phyloP scores from a whole-genome alignment of 75 land plant genomes.

The Gnetum montanum region DNA sequence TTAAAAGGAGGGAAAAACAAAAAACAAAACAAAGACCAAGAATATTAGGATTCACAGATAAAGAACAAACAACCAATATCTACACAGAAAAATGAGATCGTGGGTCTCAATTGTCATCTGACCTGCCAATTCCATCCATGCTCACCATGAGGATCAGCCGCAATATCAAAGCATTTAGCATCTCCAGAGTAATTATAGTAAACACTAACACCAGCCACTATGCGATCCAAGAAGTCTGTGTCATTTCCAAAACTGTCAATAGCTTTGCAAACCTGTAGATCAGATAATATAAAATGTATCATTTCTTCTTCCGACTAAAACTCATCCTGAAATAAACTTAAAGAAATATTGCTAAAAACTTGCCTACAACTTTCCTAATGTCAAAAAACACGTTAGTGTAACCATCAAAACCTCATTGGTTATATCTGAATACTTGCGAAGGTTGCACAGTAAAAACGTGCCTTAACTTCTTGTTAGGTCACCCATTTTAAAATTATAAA shows the following conservation, averaged over 20 bases:
- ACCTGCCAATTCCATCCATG: conserved; percentile 98
- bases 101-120: not conserved
- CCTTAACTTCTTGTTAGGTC: too few relatives aligned
- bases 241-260: conserved; percentile 55
- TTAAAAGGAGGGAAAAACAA: not conserved
- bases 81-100: not conserved
- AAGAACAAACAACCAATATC: not conserved
- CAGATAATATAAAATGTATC: not conserved
- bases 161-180: conserved; percentile 62
- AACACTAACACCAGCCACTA: conserved; percentile 65
- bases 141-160: conserved; percentile 79
- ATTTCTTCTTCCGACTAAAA: not conserved
- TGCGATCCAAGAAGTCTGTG: conserved; percentile 35
- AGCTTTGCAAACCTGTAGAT: conserved; percentile 60
- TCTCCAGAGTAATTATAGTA: conserved; percentile 85
- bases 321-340: too few relatives aligned
- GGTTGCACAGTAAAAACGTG: too few relatives aligned
- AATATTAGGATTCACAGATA: not conserved
- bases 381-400: too few relatives aligned
- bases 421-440: too few relatives aligned
- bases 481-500: too few relatives aligned
- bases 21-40: not conserved
- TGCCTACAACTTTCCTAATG: too few relatives aligned
- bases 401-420: too few relatives aligned
- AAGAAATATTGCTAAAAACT: too few relatives aligned